A percentile compares a stretch with the other conserved stretches of the same genome.
These are phyloP conservation scores for Lachancea sp. DNA, from an alignment of 805 yeast genomes.

Conservation along the genomic window DNA sequence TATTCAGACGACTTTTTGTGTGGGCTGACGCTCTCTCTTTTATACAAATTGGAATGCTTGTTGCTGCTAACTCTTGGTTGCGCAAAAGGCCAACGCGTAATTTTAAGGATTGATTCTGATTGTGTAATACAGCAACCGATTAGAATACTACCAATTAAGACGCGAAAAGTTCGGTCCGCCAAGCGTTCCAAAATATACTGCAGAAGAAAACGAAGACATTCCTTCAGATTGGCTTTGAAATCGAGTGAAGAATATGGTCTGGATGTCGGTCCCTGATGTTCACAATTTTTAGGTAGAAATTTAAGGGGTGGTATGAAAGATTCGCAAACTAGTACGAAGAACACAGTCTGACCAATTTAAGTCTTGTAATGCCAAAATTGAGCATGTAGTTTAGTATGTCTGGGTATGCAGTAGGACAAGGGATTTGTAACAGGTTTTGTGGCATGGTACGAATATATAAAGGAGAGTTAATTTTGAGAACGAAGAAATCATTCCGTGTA, in stretches of 20 bases:
- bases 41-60: background rate
- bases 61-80: no score
- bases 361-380: background rate
- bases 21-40: background rate
- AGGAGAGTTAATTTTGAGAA: background rate
- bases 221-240: background rate
- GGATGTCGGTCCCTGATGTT: background rate
- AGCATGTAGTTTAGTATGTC: background rate
- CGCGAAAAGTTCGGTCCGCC: slow-evolving; percentile 2
- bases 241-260: background rate
- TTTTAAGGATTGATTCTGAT: no score
- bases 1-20: background rate
- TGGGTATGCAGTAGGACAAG: background rate
- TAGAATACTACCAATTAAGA: background rate
- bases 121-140: no score
- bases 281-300: background rate
- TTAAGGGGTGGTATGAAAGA: background rate
- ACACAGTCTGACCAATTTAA: background rate
- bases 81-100: no score
- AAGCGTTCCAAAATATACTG: background rate
- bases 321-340: slow-evolving; percentile 2
- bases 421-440: no score
- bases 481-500: background rate
- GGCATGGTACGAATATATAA: no score
- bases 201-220: no score